phyloP scores from a whole-genome alignment of 148 eudicot genomes.

The Silene conica region DNA sequence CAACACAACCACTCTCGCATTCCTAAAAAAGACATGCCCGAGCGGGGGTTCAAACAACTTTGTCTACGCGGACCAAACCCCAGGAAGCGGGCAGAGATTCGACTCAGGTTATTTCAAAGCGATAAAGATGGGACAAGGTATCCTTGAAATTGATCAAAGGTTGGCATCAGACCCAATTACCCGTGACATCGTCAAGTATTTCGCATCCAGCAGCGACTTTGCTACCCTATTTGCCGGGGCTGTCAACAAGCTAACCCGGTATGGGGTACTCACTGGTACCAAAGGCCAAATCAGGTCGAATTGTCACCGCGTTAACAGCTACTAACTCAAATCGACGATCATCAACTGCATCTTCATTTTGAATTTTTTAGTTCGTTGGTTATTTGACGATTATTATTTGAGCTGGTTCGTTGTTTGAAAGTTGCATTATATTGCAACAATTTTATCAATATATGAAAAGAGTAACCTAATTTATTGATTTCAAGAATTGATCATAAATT shows the following conservation, averaged over 20 bases:
- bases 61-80: slow-evolving; percentile 10
- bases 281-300: slow-evolving; percentile 19
- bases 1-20: neutral
- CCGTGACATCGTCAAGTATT: neutral
- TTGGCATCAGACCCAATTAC: slow-evolving; percentile 15
- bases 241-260: slow-evolving; percentile 6
- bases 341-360: too few species aligned
- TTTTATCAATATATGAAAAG: too few species aligned
- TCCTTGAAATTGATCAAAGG: slow-evolving; percentile 18
- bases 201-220: neutral
- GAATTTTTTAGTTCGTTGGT: too few species aligned
- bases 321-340: too few species aligned
- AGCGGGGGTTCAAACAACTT: slow-evolving; percentile 18
- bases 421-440: too few species aligned
- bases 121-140: slow-evolving; percentile 3
- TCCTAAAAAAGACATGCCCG: slow-evolving; percentile 13
- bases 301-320: slow-evolving; percentile 13
- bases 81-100: slow-evolving; percentile 4
- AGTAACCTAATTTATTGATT: too few species aligned
- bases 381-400: too few species aligned
- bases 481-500: too few species aligned
- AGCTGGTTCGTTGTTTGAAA: too few species aligned
- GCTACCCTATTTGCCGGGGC: neutral
- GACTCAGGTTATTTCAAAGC: slow-evolving; percentile 12
- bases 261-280: slow-evolving; percentile 15